These are phyloP conservation scores for Naganishia vaughanmartiniae DNA, from an alignment of 768 basidiomycete species.

Conservation along the genomic window DNA sequence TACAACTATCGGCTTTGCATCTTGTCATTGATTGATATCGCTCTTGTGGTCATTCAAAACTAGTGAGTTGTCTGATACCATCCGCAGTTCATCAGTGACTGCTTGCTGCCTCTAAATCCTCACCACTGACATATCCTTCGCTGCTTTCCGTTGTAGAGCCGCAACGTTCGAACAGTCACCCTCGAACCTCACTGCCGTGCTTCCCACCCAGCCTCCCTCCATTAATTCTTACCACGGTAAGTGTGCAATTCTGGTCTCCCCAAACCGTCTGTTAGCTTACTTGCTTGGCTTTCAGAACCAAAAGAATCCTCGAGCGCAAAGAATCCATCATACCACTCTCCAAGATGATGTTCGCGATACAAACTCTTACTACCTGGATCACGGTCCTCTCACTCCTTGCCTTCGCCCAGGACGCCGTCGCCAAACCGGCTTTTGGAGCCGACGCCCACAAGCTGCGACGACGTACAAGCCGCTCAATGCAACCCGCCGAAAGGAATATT, in stretches of 20 bases:
- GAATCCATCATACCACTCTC: background rate
- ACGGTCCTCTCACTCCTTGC: constrained; percentile 9
- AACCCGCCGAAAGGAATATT: background rate
- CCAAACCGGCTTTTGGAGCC: background rate
- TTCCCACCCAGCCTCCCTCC: no score
- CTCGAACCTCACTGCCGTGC: no score
- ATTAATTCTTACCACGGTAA: no score
- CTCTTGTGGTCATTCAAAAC: background rate
- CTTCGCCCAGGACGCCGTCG: background rate
- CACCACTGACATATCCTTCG: no score
- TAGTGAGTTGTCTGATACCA: background rate
- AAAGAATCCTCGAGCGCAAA: background rate
- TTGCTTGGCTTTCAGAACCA: background rate
- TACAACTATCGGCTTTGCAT: background rate
- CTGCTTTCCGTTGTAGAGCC: no score
- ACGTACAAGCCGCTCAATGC: background rate
- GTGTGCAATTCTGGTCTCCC: no score
- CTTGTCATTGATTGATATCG: background rate
- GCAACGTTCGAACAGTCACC: no score
- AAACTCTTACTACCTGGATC: constrained; percentile 4
- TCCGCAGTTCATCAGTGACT: no score
- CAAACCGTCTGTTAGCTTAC: no score
- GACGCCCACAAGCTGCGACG: background rate
- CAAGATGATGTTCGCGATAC: constrained; percentile 4
- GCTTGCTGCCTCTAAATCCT: no score